Conservation (phyloP, 1,284 basidiomycete genomes). For the Sporisorium scitamineum region DNA sequence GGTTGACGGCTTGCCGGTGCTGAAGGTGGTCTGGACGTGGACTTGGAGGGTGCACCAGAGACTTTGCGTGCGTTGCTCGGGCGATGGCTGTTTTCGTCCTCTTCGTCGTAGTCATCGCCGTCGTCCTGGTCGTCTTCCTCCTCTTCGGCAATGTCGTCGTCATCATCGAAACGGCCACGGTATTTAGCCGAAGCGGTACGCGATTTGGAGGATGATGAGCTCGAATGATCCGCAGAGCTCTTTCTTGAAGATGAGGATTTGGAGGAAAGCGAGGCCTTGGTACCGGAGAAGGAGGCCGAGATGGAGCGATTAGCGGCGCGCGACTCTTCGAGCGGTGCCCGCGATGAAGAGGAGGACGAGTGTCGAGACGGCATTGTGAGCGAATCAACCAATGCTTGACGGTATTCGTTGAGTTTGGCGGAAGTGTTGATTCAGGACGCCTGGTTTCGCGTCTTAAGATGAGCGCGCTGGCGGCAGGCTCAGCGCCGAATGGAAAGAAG, state of each 20-base stretch:
- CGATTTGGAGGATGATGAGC: constrained; percentile 32
- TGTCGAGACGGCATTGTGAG: constrained; percentile 34
- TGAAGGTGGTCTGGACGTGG: constrained; percentile 22
- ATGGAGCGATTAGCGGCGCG: constrained; percentile 46
- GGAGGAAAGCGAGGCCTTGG: constrained; percentile 41
- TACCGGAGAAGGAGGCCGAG: constrained; percentile 48
- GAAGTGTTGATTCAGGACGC: background rate
- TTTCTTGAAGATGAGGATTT: constrained; percentile 29
- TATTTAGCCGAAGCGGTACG: constrained; percentile 41
- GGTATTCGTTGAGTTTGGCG: background rate
- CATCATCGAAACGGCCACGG: constrained; percentile 49
- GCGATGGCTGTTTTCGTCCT: constrained; percentile 18
- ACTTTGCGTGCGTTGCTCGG: constrained; percentile 21
- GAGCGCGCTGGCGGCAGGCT: constrained; percentile 18
- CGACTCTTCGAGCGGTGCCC: constrained; percentile 43
- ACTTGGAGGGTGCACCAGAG: constrained; percentile 21
- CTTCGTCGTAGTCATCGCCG: constrained; percentile 37
- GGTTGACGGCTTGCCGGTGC: constrained; percentile 38
- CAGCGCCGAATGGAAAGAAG: constrained; percentile 9
- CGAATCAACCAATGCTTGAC: background rate
- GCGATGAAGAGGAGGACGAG: constrained; percentile 34
- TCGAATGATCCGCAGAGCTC: constrained; percentile 12
- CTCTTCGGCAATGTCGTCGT: constrained; percentile 45
- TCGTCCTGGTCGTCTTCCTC: constrained; percentile 26
- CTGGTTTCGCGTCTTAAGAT: background rate